Base-by-base conservation (phyloP, 345 rosid species). In the Eucalyptus regnans region DNA sequence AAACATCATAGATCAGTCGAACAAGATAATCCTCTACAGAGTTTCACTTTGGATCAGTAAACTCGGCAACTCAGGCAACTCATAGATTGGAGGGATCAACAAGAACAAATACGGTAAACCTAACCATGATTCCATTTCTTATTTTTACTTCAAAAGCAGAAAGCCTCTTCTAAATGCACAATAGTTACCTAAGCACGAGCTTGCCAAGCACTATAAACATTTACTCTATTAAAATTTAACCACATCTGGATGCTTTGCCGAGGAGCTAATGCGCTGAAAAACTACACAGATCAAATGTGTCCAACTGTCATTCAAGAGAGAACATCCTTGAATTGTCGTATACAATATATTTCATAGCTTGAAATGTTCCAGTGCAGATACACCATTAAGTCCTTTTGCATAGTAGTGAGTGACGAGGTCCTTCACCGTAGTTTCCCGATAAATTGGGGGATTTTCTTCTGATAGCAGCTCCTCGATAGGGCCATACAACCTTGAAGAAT, bases 381-480 rank as follows among this genome's bases (percentile, higher is more conserved):
- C 86, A 3, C 90, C 88, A 12, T 91, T 88, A 18, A 92, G 87
- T 52, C 90, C 90, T 92, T 90, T 91, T 13, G 89, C 86, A 25
- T 50, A 87, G 86, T 64, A 52, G 85, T 88, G 86, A 8, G 79
- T 41, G 13, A 90, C 86, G 7, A 88, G 89, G 25, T 90, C 91
- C 22, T 87, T 86, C 31, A 52, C 79, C 3, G 85, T 87, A 58
- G 81, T 88, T 49, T 91, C 91, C 89, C 84, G 68, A 44, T 91
- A 92, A 18, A 89, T 54, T 9, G 91, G 91, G 13, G 91, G 92
- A 18, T 81, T 92, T 27, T 90, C 89, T 52, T 90, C 89, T 58
- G 92, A 92, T 20, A 91, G 49, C 86, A 91, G 52, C 79, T 92
- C 92, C 91, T 92, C 80, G 22, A 92, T 86, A 20, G 92, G 92